Evolutionary conservation across 495 filamentous ascomycete species (phyloP), one percentile per base, ranked within the genome.

Genomic region (Penicillium riverlandense): DNA sequence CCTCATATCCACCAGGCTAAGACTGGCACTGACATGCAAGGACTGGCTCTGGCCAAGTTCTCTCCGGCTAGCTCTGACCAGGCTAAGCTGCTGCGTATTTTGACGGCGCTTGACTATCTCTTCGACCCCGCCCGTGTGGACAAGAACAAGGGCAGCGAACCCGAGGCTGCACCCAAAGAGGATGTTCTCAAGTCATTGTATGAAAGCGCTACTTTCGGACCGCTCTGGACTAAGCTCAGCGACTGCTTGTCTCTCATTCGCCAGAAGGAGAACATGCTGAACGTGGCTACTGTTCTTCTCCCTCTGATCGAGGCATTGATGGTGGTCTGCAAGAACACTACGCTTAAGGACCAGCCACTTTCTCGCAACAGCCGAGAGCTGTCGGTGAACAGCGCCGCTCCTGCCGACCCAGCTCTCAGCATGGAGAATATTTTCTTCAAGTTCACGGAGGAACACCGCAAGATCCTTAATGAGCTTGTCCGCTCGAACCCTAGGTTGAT

Each of bases 271-370:
- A 91, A 91, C 61, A 86, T 96, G 83, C 76, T 97, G 49, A 96
- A 96, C 56, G 87, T 97, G 41, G 92, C 92, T 33, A 96, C 90
- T 8, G 95, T 96, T 47, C 78, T 99, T 22, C 72, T 96, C 29
- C 94, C 92, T 16, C 69, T 96, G 29, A 95, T 97, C 41, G 92
- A 99, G 61, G 85, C 88, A 16, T 72, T 99, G 51, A 97, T 99
- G 94, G 94, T 99, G 40, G 90, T 97, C 31, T 97, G 94, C 77
- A 97, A 96, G 71, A 96, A 97, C 63, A 86, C 82, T 11, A 87
- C 88, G 2, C 66, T 91, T 33, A 88, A 94, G 54, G 81, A 83
- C 39, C 76, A 83, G 43, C 63, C 77, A 2, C 49, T 76, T 11
- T 67, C 74, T 44, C 80, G 82, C 16, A 57, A 66, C 34, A 71